phyloP scores from a whole-genome alignment of 371 early-diverging fungal genomes.

The Apophysomyces elegans region DNA sequence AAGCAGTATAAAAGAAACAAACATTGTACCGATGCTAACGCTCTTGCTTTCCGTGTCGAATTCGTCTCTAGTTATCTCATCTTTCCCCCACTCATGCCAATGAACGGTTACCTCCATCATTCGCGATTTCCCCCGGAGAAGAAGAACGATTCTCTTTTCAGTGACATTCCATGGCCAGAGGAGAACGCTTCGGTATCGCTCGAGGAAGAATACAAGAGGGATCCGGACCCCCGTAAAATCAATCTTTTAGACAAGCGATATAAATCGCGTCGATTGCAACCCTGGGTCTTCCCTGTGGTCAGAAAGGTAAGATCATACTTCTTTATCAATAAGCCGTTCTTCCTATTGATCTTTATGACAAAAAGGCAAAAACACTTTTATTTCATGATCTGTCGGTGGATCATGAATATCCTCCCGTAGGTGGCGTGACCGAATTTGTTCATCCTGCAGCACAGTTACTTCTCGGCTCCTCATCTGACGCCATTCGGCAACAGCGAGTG shows the following conservation, averaged over 20 bases:
- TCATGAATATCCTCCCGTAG: slow-evolving; percentile 89
- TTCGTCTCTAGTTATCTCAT: background rate
- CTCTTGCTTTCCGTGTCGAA: background rate
- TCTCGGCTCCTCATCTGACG: slow-evolving; percentile 62
- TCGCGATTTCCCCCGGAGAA: too few relatives aligned
- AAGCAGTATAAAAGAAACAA: too few relatives aligned
- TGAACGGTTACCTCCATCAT: background rate
- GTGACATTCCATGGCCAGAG: background rate
- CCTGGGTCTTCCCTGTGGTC: slow-evolving; percentile 89
- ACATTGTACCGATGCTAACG: too few relatives aligned
- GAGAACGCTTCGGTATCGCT: background rate
- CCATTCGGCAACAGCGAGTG: slow-evolving; percentile 68
- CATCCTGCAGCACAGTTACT: slow-evolving; percentile 69
- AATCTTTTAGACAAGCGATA: slow-evolving; percentile 90
- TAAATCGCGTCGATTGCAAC: slow-evolving; percentile 80
- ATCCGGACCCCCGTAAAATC: slow-evolving; percentile 70
- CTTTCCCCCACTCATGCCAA: background rate
- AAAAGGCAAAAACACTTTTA: slow-evolving; percentile 72
- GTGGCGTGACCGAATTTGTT: slow-evolving; percentile 51
- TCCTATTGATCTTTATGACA: too few relatives aligned
- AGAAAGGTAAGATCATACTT: slow-evolving; percentile 53
- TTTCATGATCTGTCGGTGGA: slow-evolving; percentile 62
- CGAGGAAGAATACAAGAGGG: slow-evolving; percentile 67
- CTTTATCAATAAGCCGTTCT: background rate
- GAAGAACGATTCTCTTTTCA: background rate